Percentiles rank a stretch among this genome's conserved stretches.
phyloP scores from a whole-genome alignment of 139 green algal species.

The Chlorella vulgaris region DNA sequence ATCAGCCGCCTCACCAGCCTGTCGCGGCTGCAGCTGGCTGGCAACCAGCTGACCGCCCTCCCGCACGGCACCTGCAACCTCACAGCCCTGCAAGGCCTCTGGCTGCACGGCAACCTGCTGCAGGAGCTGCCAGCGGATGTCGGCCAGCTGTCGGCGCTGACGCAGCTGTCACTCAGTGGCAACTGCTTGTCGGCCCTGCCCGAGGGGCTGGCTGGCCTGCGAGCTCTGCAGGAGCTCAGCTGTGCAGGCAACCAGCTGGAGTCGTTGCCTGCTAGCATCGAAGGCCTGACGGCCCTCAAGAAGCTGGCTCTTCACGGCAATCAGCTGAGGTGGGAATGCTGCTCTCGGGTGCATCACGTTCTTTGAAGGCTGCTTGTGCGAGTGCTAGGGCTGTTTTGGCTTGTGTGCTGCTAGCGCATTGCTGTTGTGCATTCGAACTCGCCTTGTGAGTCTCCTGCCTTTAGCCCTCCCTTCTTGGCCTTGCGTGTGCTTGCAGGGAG shows the following conservation, averaged over 20 bases:
- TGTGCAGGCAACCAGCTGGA: conserved; percentile 68
- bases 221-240: conserved; percentile 51
- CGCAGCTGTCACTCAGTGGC: conserved; percentile 61
- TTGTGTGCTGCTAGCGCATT: background rate
- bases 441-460: background rate
- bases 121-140: conserved; percentile 59
- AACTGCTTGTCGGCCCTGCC: conserved; percentile 59
- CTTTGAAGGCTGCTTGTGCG: background rate
- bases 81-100: conserved; percentile 60
- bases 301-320: conserved; percentile 68
- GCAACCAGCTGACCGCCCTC: conserved; percentile 68
- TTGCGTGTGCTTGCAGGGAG: background rate
- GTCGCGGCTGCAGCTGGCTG: conserved; percentile 69
- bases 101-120: conserved; percentile 75
- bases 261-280: conserved; percentile 56
- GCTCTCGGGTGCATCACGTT: background rate
- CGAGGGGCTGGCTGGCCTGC: conserved; percentile 39
- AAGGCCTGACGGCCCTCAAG: conserved; percentile 46
- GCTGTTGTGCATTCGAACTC: too few relatives aligned
- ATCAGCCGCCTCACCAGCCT: conserved; percentile 56
- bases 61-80: conserved; percentile 56
- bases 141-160: conserved; percentile 54
- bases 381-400: too few relatives aligned
- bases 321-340: conserved; percentile 22
- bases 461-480: background rate